Evolutionary conservation across 1,139 yeast genomes (phyloP).

Genomic region (Ogataea hybrid): DNA sequence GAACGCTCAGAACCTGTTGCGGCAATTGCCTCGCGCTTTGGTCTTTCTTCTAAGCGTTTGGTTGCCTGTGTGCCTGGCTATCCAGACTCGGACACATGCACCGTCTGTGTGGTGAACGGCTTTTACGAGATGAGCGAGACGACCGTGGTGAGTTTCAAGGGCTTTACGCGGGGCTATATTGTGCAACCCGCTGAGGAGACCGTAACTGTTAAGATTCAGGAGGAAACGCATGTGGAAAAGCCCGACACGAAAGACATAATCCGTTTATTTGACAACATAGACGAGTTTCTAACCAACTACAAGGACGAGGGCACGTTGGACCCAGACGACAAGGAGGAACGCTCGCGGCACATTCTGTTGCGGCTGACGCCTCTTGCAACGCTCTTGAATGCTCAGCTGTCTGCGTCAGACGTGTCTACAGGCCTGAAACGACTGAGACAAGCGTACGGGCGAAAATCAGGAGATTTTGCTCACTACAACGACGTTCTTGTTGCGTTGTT

Average conservation of each 20-base stretch:
- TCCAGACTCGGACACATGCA: constrained; percentile 34
- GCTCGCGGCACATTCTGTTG: constrained; percentile 38
- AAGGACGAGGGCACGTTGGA: constrained; percentile 26
- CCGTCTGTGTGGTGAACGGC: constrained; percentile 50
- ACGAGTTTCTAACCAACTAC: constrained; percentile 44
- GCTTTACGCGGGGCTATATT: constrained; percentile 49
- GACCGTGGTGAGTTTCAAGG: constrained; percentile 51
- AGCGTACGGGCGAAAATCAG: constrained; percentile 31
- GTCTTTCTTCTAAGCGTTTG: constrained; percentile 38
- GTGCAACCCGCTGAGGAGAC: constrained; percentile 28
- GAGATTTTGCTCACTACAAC: constrained; percentile 20
- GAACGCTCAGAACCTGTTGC: constrained; percentile 1
- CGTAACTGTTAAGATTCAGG: constrained; percentile 22
- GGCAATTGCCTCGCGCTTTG: constrained; percentile 1
- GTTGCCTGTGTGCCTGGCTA: constrained; percentile 39
- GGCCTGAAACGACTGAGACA: constrained; percentile 32
- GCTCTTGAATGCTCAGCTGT: constrained; percentile 48
- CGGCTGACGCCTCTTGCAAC: constrained; percentile 62
- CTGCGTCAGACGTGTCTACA: constrained; percentile 17
- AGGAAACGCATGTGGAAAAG: background rate
- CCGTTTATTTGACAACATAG: constrained; percentile 41
- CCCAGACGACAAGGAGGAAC: constrained; percentile 11
- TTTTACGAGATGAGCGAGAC: constrained; percentile 45
- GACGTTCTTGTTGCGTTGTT: constrained; percentile 59
- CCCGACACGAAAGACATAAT: background rate